Conservation (phyloP, 495 filamentous ascomycete genomes). For the Chaetomium tenue region DNA sequence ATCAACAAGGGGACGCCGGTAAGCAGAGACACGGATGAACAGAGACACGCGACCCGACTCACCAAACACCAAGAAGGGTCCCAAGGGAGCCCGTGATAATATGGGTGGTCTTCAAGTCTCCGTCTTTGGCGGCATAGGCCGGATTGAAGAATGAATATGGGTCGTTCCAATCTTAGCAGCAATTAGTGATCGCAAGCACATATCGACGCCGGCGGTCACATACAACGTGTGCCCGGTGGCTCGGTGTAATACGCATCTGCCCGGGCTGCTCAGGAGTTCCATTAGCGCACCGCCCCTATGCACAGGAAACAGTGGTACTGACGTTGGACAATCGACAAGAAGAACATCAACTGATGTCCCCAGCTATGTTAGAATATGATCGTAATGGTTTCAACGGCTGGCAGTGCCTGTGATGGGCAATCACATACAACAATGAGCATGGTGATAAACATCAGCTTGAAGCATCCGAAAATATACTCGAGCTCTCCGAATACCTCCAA, state of each 20-base stretch:
- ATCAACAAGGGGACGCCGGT: background rate
- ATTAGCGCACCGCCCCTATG: conserved; percentile 6
- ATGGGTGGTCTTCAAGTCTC: conserved; percentile 26
- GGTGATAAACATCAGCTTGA: conserved; percentile 49
- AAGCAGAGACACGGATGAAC: background rate
- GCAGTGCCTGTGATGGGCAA: too few relatives aligned
- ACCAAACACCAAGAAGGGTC: conserved; percentile 39
- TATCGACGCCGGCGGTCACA: conserved; percentile 10
- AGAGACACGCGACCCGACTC: conserved; percentile 6
- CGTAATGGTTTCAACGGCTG: too few relatives aligned
- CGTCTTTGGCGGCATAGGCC: conserved; percentile 30
- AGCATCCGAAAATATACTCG: conserved; percentile 48
- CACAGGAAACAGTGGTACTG: conserved; percentile 8
- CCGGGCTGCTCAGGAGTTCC: conserved; percentile 25
- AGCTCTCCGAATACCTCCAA: conserved; percentile 46
- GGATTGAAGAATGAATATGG: conserved; percentile 42
- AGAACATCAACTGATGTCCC: conserved; percentile 34
- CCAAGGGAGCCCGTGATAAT: conserved; percentile 27
- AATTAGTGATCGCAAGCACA: background rate
- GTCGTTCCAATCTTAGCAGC: conserved; percentile 33
- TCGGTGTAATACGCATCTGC: conserved; percentile 36
- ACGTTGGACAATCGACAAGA: conserved; percentile 38
- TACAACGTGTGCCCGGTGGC: conserved; percentile 38
- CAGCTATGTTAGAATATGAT: background rate
- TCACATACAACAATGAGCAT: conserved; percentile 41